Evolutionary conservation across 176 grass and related monocot genomes (phyloP).

Genomic region (Phragmites australis): DNA sequence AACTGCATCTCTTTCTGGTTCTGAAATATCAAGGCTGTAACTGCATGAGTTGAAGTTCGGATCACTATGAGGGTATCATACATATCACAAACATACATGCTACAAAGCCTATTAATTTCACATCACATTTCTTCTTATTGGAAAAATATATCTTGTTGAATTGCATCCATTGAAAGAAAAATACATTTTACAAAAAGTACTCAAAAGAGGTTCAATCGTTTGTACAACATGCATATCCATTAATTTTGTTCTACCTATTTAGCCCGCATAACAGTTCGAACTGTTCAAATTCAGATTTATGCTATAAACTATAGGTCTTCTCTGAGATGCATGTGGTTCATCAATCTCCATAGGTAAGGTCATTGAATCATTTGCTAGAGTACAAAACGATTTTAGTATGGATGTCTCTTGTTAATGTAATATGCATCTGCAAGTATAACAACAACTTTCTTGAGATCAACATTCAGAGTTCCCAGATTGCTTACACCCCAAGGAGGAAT

Average conservation of each 20-base stretch:
- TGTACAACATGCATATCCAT: background rate
- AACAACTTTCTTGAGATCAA: background rate
- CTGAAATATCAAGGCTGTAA: conserved; percentile 67
- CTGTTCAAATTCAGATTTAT: background rate
- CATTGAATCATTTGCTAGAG: background rate
- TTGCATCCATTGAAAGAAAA: background rate
- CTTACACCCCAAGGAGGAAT: conserved; percentile 93
- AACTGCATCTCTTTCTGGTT: conserved; percentile 59
- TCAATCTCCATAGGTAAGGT: background rate
- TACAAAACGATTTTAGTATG: background rate
- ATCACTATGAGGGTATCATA: conserved; percentile 15
- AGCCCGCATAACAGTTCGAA: background rate
- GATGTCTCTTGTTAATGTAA: conserved; percentile 12
- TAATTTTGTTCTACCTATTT: background rate
- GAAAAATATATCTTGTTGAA: background rate
- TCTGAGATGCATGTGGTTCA: background rate
- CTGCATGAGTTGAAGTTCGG: conserved; percentile 50
- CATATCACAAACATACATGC: background rate
- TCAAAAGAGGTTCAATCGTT: background rate
- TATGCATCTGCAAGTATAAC: conserved; percentile 2
- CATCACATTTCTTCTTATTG: background rate
- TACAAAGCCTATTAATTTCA: background rate
- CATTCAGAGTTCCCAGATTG: background rate
- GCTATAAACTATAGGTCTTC: conserved; percentile 1
- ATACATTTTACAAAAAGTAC: background rate